Evolutionary conservation across 2,329 filamentous ascomycete species (phyloP).

Genomic region (Ustulina deusta): DNA sequence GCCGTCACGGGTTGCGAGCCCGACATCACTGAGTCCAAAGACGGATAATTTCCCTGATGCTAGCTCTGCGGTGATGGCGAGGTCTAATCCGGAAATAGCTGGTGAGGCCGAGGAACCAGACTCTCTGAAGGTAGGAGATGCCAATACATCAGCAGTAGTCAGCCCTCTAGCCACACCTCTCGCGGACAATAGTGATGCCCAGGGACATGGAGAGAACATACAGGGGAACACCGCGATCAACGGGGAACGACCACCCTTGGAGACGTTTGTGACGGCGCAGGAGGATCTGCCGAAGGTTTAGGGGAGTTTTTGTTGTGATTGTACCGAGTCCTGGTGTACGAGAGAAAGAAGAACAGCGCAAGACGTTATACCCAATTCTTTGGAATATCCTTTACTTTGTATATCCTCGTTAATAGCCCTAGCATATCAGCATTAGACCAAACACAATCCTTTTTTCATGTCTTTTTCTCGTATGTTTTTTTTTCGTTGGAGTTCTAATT

Average conservation of each 20-base stretch:
- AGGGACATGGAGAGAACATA: no score
- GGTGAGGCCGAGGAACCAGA: slow-evolving; percentile 39
- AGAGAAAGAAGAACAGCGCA: slow-evolving; percentile 9
- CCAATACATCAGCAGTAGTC: slow-evolving; percentile 24
- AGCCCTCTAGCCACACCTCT: slow-evolving; percentile 37
- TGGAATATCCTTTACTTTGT: slow-evolving; percentile 36
- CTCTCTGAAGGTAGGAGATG: slow-evolving; percentile 24
- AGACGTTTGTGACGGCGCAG: slow-evolving; percentile 68
- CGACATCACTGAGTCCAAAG: slow-evolving; percentile 46
- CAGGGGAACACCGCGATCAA: slow-evolving; percentile 1
- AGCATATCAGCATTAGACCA: slow-evolving; percentile 2
- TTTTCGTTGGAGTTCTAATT: neutral
- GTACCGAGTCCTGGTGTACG: neutral
- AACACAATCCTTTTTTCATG: neutral
- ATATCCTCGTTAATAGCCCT: slow-evolving; percentile 27
- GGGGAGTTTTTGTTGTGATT: slow-evolving; percentile 4
- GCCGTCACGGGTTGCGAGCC: slow-evolving; percentile 50
- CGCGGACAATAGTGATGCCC: neutral
- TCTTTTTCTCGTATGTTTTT: neutral
- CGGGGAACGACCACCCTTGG: slow-evolving; percentile 53
- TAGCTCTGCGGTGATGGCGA: slow-evolving; percentile 25
- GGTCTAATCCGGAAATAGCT: slow-evolving; percentile 19
- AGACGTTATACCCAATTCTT: slow-evolving; percentile 33
- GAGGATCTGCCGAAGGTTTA: slow-evolving; percentile 55
- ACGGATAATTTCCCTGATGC: slow-evolving; percentile 29